Conservation (phyloP, 1,284 basidiomycete species). For the Phlebopus sp. region DNA sequence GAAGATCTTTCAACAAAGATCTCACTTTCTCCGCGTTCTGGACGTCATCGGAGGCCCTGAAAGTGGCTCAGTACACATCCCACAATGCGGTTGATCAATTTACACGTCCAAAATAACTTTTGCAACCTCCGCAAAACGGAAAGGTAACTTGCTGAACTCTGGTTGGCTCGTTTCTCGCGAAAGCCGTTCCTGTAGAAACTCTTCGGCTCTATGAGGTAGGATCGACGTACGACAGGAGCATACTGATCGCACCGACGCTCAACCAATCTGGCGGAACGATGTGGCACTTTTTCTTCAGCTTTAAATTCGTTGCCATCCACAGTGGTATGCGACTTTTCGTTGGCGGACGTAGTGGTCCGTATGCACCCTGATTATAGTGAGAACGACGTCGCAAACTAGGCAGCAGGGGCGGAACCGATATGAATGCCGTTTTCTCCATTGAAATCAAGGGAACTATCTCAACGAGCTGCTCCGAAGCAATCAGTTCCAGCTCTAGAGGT, state of each 20-base stretch:
- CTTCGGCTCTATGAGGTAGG: constrained; percentile 30
- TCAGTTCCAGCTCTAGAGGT: constrained; percentile 81
- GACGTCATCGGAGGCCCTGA: constrained; percentile 88
- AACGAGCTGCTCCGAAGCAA: constrained; percentile 78
- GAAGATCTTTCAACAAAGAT: constrained; percentile 86
- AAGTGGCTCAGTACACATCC: background rate
- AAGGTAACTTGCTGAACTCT: constrained; percentile 76
- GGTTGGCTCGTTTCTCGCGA: constrained; percentile 67
- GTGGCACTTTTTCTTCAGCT: constrained; percentile 91
- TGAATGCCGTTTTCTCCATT: constrained; percentile 86
- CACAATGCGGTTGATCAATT: constrained; percentile 4
- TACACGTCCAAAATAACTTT: constrained; percentile 90
- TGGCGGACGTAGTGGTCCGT: constrained; percentile 91
- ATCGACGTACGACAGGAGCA: background rate
- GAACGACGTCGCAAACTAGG: constrained; percentile 34
- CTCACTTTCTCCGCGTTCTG: constrained; percentile 79
- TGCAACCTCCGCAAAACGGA: constrained; percentile 85
- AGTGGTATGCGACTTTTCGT: constrained; percentile 80
- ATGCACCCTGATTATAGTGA: constrained; percentile 63
- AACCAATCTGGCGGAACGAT: constrained; percentile 91
- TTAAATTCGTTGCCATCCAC: constrained; percentile 94
- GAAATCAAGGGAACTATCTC: constrained; percentile 83
- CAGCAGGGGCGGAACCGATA: constrained; percentile 49
- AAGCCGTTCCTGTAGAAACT: constrained; percentile 74
- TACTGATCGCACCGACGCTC: constrained; percentile 56